Conservation (phyloP, 2,329 filamentous ascomycete species). For the Chlorencoelia australis region DNA sequence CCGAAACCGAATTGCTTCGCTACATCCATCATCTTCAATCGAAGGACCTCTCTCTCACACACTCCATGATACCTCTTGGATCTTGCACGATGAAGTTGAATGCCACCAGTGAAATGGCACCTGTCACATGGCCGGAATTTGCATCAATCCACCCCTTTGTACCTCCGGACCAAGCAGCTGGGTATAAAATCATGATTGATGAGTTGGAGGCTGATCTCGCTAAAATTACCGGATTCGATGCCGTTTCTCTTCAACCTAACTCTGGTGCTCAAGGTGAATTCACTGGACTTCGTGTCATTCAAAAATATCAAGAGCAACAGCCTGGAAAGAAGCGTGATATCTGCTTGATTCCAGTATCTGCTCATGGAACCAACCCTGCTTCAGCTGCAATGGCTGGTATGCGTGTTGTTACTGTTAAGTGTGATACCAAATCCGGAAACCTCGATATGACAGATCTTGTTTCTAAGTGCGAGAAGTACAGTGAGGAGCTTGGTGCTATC, state of each 20-base stretch:
- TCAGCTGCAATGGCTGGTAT: slow-evolving; percentile 94
- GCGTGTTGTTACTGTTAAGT: slow-evolving; percentile 88
- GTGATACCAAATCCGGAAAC: slow-evolving; percentile 77
- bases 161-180: slow-evolving; percentile 50
- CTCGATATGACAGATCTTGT: slow-evolving; percentile 78
- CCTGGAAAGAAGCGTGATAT: slow-evolving; percentile 69
- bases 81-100: slow-evolving; percentile 99
- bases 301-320: slow-evolving; percentile 67
- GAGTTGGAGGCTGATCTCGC: slow-evolving; percentile 68
- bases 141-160: slow-evolving; percentile 75
- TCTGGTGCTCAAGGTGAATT: slow-evolving; percentile 96
- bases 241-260: slow-evolving; percentile 87
- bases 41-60: slow-evolving; percentile 85
- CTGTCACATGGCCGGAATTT: slow-evolving; percentile 68
- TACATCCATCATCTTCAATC: slow-evolving; percentile 92
- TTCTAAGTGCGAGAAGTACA: slow-evolving; percentile 81
- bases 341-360: slow-evolving; percentile 88
- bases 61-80: slow-evolving; percentile 95
- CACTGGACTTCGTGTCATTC: slow-evolving; percentile 77
- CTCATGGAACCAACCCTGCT: slow-evolving; percentile 91
- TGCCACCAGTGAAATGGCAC: slow-evolving; percentile 84
- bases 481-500: slow-evolving; percentile 76
- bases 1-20: slow-evolving; percentile 84
- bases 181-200: slow-evolving; percentile 60
- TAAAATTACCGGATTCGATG: slow-evolving; percentile 80